Conservation (phyloP, 2,329 filamentous ascomycete species). For the Xylariaceae sp. region DNA sequence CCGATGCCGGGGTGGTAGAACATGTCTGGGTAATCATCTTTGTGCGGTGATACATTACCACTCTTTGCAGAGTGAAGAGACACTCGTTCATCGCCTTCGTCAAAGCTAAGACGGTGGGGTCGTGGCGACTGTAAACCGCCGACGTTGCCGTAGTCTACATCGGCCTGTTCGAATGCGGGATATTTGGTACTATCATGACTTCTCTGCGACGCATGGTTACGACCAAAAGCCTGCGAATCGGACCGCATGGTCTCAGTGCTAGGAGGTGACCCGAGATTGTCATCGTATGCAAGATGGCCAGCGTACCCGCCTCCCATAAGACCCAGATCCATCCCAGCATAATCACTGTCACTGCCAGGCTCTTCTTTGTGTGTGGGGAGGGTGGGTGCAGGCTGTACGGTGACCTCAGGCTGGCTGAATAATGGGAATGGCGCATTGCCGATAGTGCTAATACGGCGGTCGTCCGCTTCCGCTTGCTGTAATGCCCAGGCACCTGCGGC, state of each 20-base stretch:
- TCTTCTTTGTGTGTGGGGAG: conserved; percentile 49
- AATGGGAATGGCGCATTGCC: conserved; percentile 47
- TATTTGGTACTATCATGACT: conserved; percentile 40
- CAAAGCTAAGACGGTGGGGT: conserved; percentile 75
- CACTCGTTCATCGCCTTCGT: conserved; percentile 80
- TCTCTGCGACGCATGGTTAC: conserved; percentile 32
- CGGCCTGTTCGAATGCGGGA: conserved; percentile 54
- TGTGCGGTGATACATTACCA: conserved; percentile 61
- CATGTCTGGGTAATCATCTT: conserved; percentile 79
- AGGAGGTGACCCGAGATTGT: conserved; percentile 41
- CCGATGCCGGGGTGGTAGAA: conserved; percentile 87
- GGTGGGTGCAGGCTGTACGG: conserved; percentile 25
- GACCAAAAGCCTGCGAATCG: conserved; percentile 43
- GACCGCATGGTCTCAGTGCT: conserved; percentile 38
- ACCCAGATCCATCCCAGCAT: conserved; percentile 67
- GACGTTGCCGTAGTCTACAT: conserved; percentile 85
- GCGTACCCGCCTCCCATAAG: conserved; percentile 69
- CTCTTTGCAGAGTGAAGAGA: conserved; percentile 54
- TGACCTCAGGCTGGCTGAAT: conserved; percentile 35
- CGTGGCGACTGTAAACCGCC: conserved; percentile 78
- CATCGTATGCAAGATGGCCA: conserved; percentile 48
- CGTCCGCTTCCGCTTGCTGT: conserved; percentile 77
- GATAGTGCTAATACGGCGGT: conserved; percentile 53
- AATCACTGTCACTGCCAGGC: conserved; percentile 68
- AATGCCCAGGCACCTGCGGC: conserved; percentile 80